Evolutionary conservation across 139 green algal species (phyloP).

Genomic region (Bryopsis sp.): DNA sequence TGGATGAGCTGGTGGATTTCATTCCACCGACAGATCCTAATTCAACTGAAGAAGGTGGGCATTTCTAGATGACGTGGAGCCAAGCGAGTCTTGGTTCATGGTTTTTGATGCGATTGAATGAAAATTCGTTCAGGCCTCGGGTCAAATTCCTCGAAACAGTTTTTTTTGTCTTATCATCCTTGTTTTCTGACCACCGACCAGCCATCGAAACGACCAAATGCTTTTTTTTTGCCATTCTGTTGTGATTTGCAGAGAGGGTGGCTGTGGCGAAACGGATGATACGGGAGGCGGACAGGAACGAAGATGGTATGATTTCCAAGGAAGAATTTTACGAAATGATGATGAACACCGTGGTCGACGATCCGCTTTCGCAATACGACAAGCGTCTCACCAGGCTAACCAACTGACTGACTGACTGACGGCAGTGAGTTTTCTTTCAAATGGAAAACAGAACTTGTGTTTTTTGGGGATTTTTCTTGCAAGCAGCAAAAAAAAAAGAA

Average conservation of each 20-base stretch:
- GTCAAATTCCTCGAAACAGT: background rate
- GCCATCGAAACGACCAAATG: background rate
- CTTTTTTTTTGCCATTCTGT: too few relatives aligned
- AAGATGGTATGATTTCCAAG: conserved; percentile 66
- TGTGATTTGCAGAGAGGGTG: conserved; percentile 2
- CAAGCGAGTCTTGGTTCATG: background rate
- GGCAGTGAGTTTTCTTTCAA: too few relatives aligned
- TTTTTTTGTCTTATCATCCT: background rate
- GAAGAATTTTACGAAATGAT: conserved; percentile 67
- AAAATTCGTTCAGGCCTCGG: too few relatives aligned
- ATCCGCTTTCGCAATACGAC: conserved; percentile 52
- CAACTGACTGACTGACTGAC: too few relatives aligned
- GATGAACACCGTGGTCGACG: conserved; percentile 29
- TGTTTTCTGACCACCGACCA: background rate
- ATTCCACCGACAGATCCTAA: conserved; percentile 33
- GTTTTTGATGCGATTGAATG: conserved; percentile 17
- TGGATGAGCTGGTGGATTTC: conserved; percentile 64
- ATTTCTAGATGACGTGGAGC: too few relatives aligned
- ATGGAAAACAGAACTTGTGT: too few relatives aligned
- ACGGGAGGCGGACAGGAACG: conserved; percentile 72
- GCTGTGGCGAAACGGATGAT: conserved; percentile 71
- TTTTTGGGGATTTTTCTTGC: too few relatives aligned
- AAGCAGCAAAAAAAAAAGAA: too few relatives aligned
- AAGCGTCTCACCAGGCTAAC: too few relatives aligned
- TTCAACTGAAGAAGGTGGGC: too few relatives aligned